These are phyloP conservation scores for Oryza meyeriana DNA, from an alignment of 176 grass and related monocot species.

Conservation along the genomic window DNA sequence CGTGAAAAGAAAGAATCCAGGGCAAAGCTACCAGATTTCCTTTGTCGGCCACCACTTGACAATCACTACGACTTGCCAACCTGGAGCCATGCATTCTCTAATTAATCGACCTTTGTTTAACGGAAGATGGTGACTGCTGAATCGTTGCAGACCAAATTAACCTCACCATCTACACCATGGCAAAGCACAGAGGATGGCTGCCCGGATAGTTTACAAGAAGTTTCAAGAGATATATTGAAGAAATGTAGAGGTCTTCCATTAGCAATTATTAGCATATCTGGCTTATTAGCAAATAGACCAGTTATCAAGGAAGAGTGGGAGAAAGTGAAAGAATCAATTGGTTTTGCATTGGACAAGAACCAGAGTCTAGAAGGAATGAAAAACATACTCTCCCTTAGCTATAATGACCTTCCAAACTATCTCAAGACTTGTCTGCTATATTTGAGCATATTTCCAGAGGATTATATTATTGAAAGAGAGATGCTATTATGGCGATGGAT, in stretches of 20 bases:
- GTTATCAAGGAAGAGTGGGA: background rate
- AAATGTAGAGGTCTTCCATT: background rate
- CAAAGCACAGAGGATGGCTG: background rate
- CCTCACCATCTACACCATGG: too few relatives aligned
- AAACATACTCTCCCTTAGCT: slow-evolving; percentile 12
- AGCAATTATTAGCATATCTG: background rate
- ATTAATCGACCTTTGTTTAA: too few relatives aligned
- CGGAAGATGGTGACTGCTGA: too few relatives aligned
- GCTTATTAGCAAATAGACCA: background rate
- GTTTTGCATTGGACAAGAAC: slow-evolving; percentile 1
- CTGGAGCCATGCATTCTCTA: too few relatives aligned
- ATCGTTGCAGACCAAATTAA: too few relatives aligned
- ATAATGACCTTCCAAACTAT: background rate
- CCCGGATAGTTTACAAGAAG: background rate
- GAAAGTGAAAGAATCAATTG: slow-evolving; percentile 11
- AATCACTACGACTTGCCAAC: too few relatives aligned
- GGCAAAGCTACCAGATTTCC: too few relatives aligned
- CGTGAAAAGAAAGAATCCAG: too few relatives aligned
- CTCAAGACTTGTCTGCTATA: slow-evolving; percentile 37
- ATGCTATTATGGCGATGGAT: slow-evolving; percentile 32
- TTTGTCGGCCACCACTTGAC: too few relatives aligned
- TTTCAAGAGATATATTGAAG: background rate
- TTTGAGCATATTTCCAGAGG: slow-evolving; percentile 33
- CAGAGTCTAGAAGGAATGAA: slow-evolving; percentile 5
- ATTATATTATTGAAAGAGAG: background rate